Evolutionary conservation across 2,329 filamentous ascomycete genomes (phyloP).

Genomic region (Talaromyces marneffei): DNA sequence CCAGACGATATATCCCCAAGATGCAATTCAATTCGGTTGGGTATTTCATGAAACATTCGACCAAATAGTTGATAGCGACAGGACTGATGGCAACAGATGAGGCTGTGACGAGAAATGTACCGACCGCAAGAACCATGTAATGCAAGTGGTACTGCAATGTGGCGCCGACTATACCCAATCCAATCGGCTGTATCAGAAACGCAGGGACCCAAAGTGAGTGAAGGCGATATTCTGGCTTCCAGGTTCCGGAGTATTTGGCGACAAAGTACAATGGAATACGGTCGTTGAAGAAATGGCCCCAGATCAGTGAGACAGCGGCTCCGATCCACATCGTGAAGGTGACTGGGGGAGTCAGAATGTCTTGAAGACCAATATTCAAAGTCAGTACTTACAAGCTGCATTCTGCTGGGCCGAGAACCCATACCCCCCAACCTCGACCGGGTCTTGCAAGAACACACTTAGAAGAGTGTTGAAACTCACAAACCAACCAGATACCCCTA

Average conservation of each 20-base stretch:
- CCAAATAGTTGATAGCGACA: slow-evolving; percentile 10
- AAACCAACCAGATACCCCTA: slow-evolving; percentile 8
- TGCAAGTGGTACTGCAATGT: slow-evolving; percentile 10
- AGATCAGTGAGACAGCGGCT: slow-evolving; percentile 1
- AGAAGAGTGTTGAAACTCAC: slow-evolving; percentile 13
- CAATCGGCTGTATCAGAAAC: slow-evolving; percentile 7
- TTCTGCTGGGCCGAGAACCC: slow-evolving; percentile 9
- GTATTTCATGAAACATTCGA: slow-evolving; percentile 13
- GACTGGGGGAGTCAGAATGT: too few species aligned
- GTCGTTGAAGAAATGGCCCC: slow-evolving; percentile 13
- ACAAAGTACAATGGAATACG: slow-evolving; percentile 8
- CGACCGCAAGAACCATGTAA: slow-evolving; percentile 13
- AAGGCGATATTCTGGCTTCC: slow-evolving; percentile 15
- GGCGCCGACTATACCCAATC: slow-evolving; percentile 6
- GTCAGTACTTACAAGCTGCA: slow-evolving; percentile 8
- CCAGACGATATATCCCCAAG: slow-evolving; percentile 8
- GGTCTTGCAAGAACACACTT: slow-evolving; percentile 7
- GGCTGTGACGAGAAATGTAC: slow-evolving; percentile 3
- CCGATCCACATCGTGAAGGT: slow-evolving; percentile 13
- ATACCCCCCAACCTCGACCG: slow-evolving; percentile 5
- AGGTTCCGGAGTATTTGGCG: neutral
- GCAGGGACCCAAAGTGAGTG: slow-evolving; percentile 10
- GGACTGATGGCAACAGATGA: neutral
- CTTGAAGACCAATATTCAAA: too few species aligned
- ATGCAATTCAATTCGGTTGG: slow-evolving; percentile 12